These are phyloP conservation scores for Hypoxylon sp. DNA, from an alignment of 2,329 filamentous ascomycete species.

Conservation along the genomic window DNA sequence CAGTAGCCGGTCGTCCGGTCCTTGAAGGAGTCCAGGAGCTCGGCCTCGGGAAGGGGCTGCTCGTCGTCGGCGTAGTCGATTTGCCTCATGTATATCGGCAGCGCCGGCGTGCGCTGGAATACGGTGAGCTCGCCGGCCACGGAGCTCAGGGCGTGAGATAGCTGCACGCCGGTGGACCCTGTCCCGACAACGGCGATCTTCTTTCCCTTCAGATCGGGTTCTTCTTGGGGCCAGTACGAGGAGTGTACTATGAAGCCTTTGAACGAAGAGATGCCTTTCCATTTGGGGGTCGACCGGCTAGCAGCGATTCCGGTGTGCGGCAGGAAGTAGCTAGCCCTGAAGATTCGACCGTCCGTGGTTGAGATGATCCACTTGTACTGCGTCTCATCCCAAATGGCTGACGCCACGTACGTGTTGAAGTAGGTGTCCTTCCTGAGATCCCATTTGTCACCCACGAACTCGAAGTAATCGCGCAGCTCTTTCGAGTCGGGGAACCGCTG, in stretches of 20 bases:
- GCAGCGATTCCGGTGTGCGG: slow-evolving; percentile 60
- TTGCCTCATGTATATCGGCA: slow-evolving; percentile 69
- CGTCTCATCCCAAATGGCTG: slow-evolving; percentile 51
- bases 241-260: slow-evolving; percentile 67
- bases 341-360: slow-evolving; percentile 51
- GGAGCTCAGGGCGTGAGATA: slow-evolving; percentile 67
- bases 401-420: slow-evolving; percentile 55
- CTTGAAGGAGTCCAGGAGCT: slow-evolving; percentile 61
- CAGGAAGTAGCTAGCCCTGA: slow-evolving; percentile 55
- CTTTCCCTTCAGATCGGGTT: slow-evolving; percentile 66
- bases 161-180: slow-evolving; percentile 70
- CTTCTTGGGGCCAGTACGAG: slow-evolving; percentile 66
- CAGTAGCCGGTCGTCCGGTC: slow-evolving; percentile 62
- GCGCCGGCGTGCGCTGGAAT: slow-evolving; percentile 73
- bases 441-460: slow-evolving; percentile 54
- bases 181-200: slow-evolving; percentile 70
- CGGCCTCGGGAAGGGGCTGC: slow-evolving; percentile 56
- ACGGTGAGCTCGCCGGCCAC: slow-evolving; percentile 62
- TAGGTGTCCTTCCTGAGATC: slow-evolving; percentile 54
- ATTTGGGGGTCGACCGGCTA: slow-evolving; percentile 68
- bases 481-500: slow-evolving; percentile 50
- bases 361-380: slow-evolving; percentile 54
- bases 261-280: slow-evolving; percentile 67
- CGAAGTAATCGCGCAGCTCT: slow-evolving; percentile 57
- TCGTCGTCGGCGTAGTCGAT: slow-evolving; percentile 57